Base-by-base conservation (phyloP, 805 yeast species). In the Zygotorulaspora florentina region DNA sequence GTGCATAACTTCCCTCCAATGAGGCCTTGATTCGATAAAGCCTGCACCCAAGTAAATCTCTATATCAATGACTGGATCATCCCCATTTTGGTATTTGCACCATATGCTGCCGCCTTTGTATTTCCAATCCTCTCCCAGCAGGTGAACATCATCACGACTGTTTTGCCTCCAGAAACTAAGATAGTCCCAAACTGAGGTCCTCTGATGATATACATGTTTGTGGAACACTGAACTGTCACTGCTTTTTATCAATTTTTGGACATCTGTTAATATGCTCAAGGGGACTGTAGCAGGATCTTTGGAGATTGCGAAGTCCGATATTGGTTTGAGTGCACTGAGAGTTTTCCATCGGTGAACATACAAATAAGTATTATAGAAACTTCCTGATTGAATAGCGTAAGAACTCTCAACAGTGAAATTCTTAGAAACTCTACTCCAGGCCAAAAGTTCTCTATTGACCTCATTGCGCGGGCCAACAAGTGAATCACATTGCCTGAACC, bases 1-100 rank as follows among this genome's bases (percentile, higher is more conserved):
- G 16, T 62, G 67, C 8, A 51, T 47, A 1, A 56, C 56, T 11
- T 71, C 54, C 10, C 61, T 57, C 87, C 87, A 82, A 50, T 73
- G 72, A 3, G 75, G 77, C 40, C 86, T 67, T 18, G 85, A 81
- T 36, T 81, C 86, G 9, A 75, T 74, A 10, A 77, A 74, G 48
- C 75, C 81, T 3, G 65, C 57, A 0, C 85, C 85, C 55, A 79
- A 77, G 25, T 80, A 66, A 2, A 79, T 65, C 43, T 75, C 78
- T 10, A 81, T 52, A 13, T 73, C 80, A 1, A 73, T 70, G 12
- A 76, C 70, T 17, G 62, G 55, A 11, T 55, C 47, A 2, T 50
- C 68, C 4, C 58, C 48, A 3, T 75, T 80, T 2, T 45, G 41
- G 49, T 72, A 74, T 50, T 75, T 75, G 25, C 76, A 70, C 87